Percentiles rank a stretch among this genome's conserved stretches.
These are phyloP conservation scores for Naganishia albida DNA, from an alignment of 1,284 basidiomycete genomes.

Conservation along the genomic window DNA sequence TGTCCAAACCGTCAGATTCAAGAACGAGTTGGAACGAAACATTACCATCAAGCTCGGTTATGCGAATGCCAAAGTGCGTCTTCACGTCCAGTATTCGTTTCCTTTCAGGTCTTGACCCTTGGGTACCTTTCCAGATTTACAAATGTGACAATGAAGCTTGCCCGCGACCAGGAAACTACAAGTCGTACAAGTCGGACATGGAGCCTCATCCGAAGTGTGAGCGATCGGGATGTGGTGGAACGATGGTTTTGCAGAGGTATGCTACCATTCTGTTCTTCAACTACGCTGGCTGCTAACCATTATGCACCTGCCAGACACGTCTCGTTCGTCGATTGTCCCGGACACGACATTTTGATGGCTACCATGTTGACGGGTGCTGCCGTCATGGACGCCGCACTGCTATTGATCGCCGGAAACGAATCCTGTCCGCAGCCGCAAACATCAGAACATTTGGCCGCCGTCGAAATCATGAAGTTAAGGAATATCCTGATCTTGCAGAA, in stretches of 20 bases:
- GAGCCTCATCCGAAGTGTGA: conserved; percentile 93
- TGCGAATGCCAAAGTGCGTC: conserved; percentile 89
- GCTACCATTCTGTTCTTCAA: conserved; percentile 8
- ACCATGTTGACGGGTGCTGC: conserved; percentile 99
- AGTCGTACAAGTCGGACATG: conserved; percentile 90
- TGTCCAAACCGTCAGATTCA: conserved; percentile 98
- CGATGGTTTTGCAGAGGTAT: conserved; percentile 79
- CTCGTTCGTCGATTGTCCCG: conserved; percentile 89
- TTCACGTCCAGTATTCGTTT: no score
- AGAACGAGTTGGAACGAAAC: conserved; percentile 96
- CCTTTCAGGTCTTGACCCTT: not conserved
- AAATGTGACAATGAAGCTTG: conserved; percentile 93
- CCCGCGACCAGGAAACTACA: conserved; percentile 89
- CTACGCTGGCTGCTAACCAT: not conserved
- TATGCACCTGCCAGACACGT: conserved; percentile 65
- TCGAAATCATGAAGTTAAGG: conserved; percentile 96
- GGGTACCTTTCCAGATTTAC: conserved; percentile 71
- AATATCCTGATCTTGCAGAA: conserved; percentile 98
- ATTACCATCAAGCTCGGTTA: conserved; percentile 99
- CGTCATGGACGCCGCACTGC: conserved; percentile 96
- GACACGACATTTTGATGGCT: conserved; percentile 94
- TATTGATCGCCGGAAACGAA: conserved; percentile 96
- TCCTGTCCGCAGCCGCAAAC: conserved; percentile 99
- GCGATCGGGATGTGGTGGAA: conserved; percentile 82
- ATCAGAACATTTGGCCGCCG: conserved; percentile 94